Evolutionary conservation across 495 filamentous ascomycete genomes (phyloP).

Genomic region (Lichina pygmaea): DNA sequence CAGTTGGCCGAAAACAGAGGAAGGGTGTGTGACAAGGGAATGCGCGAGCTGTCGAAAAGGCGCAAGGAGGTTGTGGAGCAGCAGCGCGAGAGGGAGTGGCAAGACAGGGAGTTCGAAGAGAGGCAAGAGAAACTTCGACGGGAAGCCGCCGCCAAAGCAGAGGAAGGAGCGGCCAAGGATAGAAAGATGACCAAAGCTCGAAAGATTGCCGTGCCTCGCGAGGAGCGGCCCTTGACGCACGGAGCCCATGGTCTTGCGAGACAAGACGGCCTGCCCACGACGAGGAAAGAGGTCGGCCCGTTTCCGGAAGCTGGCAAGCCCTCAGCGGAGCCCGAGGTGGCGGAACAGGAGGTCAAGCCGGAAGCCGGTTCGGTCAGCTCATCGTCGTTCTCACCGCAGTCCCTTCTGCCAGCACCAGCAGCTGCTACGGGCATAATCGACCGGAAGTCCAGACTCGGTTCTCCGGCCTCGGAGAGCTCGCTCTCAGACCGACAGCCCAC

Average conservation of each 20-base stretch:
- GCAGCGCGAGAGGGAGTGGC: constrained; percentile 19
- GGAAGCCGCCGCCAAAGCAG: constrained; percentile 9
- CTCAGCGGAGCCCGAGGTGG: background rate
- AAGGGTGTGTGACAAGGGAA: constrained; percentile 38
- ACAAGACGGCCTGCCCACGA: constrained; percentile 32
- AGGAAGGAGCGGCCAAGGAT: constrained; percentile 18
- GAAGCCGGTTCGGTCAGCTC: constrained; percentile 1
- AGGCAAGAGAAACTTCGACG: constrained; percentile 15
- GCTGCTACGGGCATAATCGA: constrained; percentile 13
- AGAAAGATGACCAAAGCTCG: constrained; percentile 21
- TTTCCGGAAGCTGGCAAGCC: background rate
- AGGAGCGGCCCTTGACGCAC: constrained; percentile 29
- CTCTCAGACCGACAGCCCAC: constrained; percentile 44
- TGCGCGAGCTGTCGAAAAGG: constrained; percentile 37
- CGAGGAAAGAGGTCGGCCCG: constrained; percentile 22
- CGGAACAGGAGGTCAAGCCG: constrained; percentile 1
- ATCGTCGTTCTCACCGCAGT: constrained; percentile 23
- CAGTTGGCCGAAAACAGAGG: constrained; percentile 36
- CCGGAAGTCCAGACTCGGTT: constrained; percentile 21
- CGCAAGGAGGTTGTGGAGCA: constrained; percentile 20
- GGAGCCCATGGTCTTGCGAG: constrained; percentile 37
- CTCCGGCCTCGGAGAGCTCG: constrained; percentile 31
- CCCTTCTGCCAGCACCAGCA: constrained; percentile 21
- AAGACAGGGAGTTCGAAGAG: constrained; percentile 26
- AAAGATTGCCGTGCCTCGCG: constrained; percentile 16